These are phyloP conservation scores for Blastobotrys muscicola DNA, from an alignment of 805 yeast genomes.

Conservation along the genomic window DNA sequence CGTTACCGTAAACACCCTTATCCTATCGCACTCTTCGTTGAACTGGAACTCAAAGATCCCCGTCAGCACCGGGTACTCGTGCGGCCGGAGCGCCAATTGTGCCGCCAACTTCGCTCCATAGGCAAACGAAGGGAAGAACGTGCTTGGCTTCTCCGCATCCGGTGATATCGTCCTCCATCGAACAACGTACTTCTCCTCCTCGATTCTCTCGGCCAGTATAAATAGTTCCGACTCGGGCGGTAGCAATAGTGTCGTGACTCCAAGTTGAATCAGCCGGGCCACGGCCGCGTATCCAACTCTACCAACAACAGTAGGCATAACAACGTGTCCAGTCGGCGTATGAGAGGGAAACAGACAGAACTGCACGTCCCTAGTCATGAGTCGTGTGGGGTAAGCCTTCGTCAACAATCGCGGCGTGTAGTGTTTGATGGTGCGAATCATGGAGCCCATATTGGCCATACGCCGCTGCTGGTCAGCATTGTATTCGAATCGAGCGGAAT, in stretches of 20 bases:
- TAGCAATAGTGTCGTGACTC: slow-evolving; percentile 21
- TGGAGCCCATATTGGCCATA: slow-evolving; percentile 24
- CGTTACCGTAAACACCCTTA: slow-evolving; percentile 24
- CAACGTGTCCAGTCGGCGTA: slow-evolving; percentile 11
- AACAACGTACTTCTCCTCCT: slow-evolving; percentile 2
- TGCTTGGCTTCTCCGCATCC: slow-evolving; percentile 1
- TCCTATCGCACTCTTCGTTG: slow-evolving; percentile 17
- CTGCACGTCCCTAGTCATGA: slow-evolving; percentile 22
- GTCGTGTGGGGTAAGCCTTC: slow-evolving; percentile 1
- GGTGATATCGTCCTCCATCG: slow-evolving; percentile 10
- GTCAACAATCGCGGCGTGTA: slow-evolving; percentile 21
- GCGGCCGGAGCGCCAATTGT: slow-evolving; percentile 23
- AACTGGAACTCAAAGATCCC: slow-evolving; percentile 30
- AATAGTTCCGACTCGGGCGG: slow-evolving; percentile 16
- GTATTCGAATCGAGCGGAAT: too few relatives aligned
- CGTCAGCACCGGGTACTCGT: slow-evolving; percentile 27
- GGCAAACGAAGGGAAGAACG: slow-evolving; percentile 4
- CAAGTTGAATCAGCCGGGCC: slow-evolving; percentile 21
- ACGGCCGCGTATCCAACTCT: slow-evolving; percentile 20
- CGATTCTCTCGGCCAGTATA: neutral
- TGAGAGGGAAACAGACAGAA: slow-evolving; percentile 24
- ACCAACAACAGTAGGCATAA: too few relatives aligned
- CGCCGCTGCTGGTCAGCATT: slow-evolving; percentile 14
- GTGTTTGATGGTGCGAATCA: slow-evolving; percentile 18
- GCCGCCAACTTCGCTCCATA: slow-evolving; percentile 14